Base-by-base conservation (phyloP, 2,329 filamentous ascomycete genomes). In the Diplodia mutila region DNA sequence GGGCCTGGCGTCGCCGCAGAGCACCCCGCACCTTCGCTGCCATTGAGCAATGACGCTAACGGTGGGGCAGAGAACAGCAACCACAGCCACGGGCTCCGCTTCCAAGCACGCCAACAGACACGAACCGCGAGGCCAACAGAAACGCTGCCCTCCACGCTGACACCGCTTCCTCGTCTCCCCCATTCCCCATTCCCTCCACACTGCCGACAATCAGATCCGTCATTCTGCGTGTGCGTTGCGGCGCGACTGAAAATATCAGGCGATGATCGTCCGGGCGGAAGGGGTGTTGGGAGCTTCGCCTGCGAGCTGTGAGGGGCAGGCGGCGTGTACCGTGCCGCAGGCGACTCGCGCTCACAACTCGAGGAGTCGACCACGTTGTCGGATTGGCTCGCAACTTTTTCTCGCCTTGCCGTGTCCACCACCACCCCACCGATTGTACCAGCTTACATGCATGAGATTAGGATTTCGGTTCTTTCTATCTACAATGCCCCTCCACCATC, bases 1-100 rank as follows among this genome's bases (percentile, higher is more conserved):
- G 21, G 21, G 37, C 55, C 37, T 29, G 37, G 27, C n/a, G n/a
- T n/a, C 42, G 25, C 37, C n/a, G n/a, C 14, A n/a, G 42, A 46
- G 25, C 37, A 21, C 59, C 59, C 59, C 59, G 59, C 59, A 63
- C 59, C 59, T 51, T 46, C 42, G 42, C 42, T 46, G 42, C 42
- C 42, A 46, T 46, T 34, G 46, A 23, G 37, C 46, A 51, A 63
- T 63, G 59, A 63, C 59, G 59, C 59, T 63, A 37, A 63, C 59
- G 21, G 59, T 63, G 59, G 59, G 59, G 59, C 59, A 63, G 42
- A 63, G 42, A 37, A 49, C 39, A 48, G 27, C 57, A 42, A 61
- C 57, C 14, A 23, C 39, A 42, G 37, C 57, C 57, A 49, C 39
- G 57, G 27, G 27, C 51, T 32, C 51, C 29, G 25, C 51, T 46